phyloP scores from a whole-genome alignment of 441 rosid genomes.

The Breynia disticha region DNA sequence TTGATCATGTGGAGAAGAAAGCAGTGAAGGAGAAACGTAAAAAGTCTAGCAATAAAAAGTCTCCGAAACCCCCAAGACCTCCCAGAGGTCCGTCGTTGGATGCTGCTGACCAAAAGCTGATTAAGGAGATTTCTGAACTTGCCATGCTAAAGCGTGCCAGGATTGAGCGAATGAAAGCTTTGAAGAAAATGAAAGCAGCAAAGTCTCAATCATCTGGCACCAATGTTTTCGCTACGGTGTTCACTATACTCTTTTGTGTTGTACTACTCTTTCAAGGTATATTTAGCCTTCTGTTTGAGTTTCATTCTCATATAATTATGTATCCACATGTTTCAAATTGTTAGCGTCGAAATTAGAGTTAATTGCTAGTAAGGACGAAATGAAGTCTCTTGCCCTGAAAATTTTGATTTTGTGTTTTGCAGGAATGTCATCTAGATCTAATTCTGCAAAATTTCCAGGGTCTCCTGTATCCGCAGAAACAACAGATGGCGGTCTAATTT shows the following conservation, averaged over 20 bases:
- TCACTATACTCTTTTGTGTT: slow-evolving; percentile 54
- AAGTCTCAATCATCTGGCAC: slow-evolving; percentile 39
- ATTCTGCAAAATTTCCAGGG: slow-evolving; percentile 24
- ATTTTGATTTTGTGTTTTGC: slow-evolving; percentile 11
- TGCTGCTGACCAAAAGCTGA: slow-evolving; percentile 73
- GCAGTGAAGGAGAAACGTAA: slow-evolving; percentile 49
- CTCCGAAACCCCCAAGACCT: slow-evolving; percentile 83
- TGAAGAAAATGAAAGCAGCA: slow-evolving; percentile 69
- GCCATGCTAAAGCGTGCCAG: slow-evolving; percentile 84
- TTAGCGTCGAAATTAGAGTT: not conserved
- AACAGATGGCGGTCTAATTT: slow-evolving; percentile 29
- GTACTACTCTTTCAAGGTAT: slow-evolving; percentile 63
- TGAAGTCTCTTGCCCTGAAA: not conserved
- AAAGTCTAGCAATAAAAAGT: slow-evolving; percentile 45
- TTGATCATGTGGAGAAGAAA: slow-evolving; percentile 32
- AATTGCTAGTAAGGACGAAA: not conserved
- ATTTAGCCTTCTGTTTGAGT: not conserved
- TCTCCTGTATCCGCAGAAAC: slow-evolving; percentile 37
- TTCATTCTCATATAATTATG: not conserved
- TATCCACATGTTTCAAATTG: not conserved
- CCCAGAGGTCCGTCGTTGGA: slow-evolving; percentile 82
- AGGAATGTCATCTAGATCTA: slow-evolving; percentile 51
- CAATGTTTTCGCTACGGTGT: slow-evolving; percentile 45
- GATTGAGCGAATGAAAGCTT: slow-evolving; percentile 70
- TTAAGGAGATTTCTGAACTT: slow-evolving; percentile 68